Evolutionary conservation across 805 yeast species (phyloP), one percentile per base, ranked within the genome.

Genomic region (Hanseniaspora valbyensis): DNA sequence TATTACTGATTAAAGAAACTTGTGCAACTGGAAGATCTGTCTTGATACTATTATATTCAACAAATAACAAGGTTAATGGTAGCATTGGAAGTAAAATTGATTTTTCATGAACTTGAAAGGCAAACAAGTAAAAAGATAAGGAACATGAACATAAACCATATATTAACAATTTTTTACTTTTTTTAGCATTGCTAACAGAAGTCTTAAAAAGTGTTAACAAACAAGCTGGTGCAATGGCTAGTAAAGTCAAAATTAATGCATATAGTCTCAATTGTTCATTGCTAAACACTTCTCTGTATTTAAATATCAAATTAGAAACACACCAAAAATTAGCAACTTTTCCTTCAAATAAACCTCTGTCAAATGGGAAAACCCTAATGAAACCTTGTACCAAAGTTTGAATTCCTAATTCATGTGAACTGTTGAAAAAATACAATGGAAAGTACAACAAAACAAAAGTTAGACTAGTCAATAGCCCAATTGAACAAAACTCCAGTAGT

Each of bases 251-350:
- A 0, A 69, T 42, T 33, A 83, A 62, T 1, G 92, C 77, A 5
- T 76, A 55, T 26, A 69, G 59, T 54, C 85, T 84, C 41, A 92
- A 69, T 57, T 83, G 76, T 13, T 69, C 66, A 16, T 72, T 70
- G 2, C 77, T 62, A 59, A 83, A 81, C 0, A 72, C 44, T 4
- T 66, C 58, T 55, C 76, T 78, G 60, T 86, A 81, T 62, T 90
- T 90, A 61, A 89, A 63, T 10, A 87, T 55, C 0, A 83, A 70
- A 63, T 92, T 92, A 1, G 88, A 70, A n/a, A 95, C 81, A 65
- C 97, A 89, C 99, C 99, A 92, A 59, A 92, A 83, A 61, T 89
- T 92, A 36, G 95, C 95, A 14, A 92, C 97, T 63, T 92, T 92
- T 62, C 92, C 97, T 64, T 92, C 98, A 73, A 94, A 92, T 7